Conservation (phyloP, 2,329 filamentous ascomycete genomes). For the Alternaria sp. region DNA sequence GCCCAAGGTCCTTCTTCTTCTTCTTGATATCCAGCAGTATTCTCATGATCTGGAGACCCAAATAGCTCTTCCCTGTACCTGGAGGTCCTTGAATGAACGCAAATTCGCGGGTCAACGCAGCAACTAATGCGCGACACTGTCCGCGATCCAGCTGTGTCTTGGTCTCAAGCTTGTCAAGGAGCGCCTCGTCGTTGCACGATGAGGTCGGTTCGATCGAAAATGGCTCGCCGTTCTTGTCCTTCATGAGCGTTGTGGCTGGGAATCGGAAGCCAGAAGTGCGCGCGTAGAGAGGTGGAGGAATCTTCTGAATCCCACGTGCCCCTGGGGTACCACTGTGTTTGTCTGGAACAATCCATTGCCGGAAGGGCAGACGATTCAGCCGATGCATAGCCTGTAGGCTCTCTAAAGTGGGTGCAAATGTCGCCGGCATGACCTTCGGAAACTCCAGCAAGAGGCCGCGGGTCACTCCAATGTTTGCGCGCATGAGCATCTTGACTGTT, state of each 20-base stretch:
- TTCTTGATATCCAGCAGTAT: slow-evolving; percentile 59
- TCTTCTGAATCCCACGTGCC: slow-evolving; percentile 11
- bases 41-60: slow-evolving; percentile 68
- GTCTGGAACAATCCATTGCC: slow-evolving; percentile 39
- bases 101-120: slow-evolving; percentile 62
- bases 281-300: slow-evolving; percentile 42
- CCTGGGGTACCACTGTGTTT: neutral
- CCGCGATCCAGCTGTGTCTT: slow-evolving; percentile 58
- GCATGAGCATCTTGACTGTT: slow-evolving; percentile 23
- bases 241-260: slow-evolving; percentile 27
- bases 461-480: slow-evolving; percentile 14
- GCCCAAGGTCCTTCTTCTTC: slow-evolving; percentile 50
- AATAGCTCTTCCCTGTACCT: slow-evolving; percentile 73
- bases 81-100: slow-evolving; percentile 75
- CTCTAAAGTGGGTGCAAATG: slow-evolving; percentile 42
- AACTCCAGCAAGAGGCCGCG: slow-evolving; percentile 40
- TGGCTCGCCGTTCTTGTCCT: neutral
- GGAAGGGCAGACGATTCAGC: slow-evolving; percentile 36
- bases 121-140: slow-evolving; percentile 62
- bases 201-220: slow-evolving; percentile 21
- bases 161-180: slow-evolving; percentile 24
- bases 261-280: slow-evolving; percentile 31
- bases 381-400: slow-evolving; percentile 39
- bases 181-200: slow-evolving; percentile 23
- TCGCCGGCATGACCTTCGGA: slow-evolving; percentile 39